These are phyloP conservation scores for Coemansia sp. DNA, from an alignment of 192 early-diverging fungal genomes.

Conservation along the genomic window DNA sequence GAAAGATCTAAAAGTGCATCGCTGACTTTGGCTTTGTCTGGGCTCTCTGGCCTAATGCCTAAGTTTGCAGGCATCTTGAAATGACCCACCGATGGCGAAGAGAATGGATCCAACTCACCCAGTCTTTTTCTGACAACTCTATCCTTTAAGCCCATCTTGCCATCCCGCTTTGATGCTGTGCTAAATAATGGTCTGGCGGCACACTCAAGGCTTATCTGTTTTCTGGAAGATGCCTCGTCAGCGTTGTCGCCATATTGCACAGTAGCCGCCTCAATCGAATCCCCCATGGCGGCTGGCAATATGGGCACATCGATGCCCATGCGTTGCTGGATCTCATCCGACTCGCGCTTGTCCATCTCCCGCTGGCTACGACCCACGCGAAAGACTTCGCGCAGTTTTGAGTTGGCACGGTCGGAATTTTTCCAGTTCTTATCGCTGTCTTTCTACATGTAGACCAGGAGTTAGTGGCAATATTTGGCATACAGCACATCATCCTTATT, in stretches of 20 bases:
- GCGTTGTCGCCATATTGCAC: constrained; percentile 45
- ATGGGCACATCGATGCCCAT: constrained; percentile 63
- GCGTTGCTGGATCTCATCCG: constrained; percentile 58
- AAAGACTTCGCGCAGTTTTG: constrained; percentile 70
- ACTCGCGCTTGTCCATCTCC: constrained; percentile 52
- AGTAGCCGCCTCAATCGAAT: constrained; percentile 55
- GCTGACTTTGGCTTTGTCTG: too few species aligned
- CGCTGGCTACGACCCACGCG: constrained; percentile 65
- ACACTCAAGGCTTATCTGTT: background rate
- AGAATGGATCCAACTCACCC: constrained; percentile 27
- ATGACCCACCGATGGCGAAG: constrained; percentile 13
- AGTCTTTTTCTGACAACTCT: constrained; percentile 12
- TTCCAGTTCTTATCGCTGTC: constrained; percentile 75
- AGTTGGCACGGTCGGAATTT: constrained; percentile 76
- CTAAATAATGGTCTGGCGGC: constrained; percentile 13
- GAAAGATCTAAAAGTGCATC: constrained; percentile 2
- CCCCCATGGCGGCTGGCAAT: constrained; percentile 55
- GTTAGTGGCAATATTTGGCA: background rate
- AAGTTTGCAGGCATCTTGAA: background rate
- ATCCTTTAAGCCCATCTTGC: background rate
- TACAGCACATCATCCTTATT: background rate
- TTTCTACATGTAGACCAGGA: constrained; percentile 44
- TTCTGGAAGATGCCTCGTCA: background rate
- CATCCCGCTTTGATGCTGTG: background rate
- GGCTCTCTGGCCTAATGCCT: constrained; percentile 9